Percentiles rank a stretch among this genome's conserved stretches.
These are phyloP conservation scores for Penstemon davidsonii DNA, from an alignment of 257 asterid species.

Conservation along the genomic window DNA sequence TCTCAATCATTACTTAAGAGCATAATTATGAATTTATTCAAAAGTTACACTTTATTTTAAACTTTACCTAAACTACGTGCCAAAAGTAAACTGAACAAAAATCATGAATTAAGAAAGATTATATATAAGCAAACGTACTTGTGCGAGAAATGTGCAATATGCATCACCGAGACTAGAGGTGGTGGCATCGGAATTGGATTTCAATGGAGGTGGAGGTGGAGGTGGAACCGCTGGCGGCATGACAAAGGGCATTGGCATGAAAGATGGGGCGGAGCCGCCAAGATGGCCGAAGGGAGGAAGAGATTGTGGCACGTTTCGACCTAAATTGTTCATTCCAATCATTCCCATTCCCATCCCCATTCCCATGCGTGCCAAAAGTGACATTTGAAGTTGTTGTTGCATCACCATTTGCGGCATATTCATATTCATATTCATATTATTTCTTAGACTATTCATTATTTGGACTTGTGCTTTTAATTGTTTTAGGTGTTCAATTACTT, in stretches of 20 bases:
- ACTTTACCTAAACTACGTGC: not conserved
- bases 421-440: conserved; percentile 45
- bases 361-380: conserved; percentile 62
- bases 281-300: conserved; percentile 34
- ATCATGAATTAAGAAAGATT: not conserved
- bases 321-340: conserved; percentile 36
- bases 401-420: conserved; percentile 49
- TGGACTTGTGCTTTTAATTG: conserved; percentile 68
- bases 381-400: conserved; percentile 70
- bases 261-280: conserved; percentile 29
- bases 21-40: too few relatives aligned
- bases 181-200: conserved; percentile 29
- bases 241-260: conserved; percentile 38
- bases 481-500: conserved; percentile 64
- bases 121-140: conserved; percentile 39
- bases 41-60: not conserved
- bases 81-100: not conserved
- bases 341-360: conserved; percentile 35
- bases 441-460: conserved; percentile 45
- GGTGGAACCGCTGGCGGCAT: conserved; percentile 31
- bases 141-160: conserved; percentile 48
- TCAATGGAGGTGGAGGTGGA: conserved; percentile 23
- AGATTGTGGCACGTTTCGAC: conserved; percentile 31
- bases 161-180: conserved; percentile 39
- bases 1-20: too few relatives aligned